Conservation (phyloP, 2,329 filamentous ascomycete species). For the Hawksworthiomyces lignivorus region DNA sequence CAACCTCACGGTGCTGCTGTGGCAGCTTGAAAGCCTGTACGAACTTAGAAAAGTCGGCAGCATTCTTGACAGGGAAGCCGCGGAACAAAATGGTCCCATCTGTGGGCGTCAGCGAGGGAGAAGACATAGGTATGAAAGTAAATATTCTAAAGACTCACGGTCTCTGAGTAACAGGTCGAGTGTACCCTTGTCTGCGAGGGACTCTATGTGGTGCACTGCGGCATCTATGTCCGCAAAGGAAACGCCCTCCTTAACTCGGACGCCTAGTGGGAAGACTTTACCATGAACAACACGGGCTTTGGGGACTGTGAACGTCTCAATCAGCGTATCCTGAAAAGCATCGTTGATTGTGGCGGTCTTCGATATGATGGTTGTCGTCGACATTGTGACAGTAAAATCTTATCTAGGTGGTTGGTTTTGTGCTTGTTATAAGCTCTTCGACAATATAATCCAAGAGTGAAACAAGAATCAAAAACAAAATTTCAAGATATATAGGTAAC, state of each 20-base stretch:
- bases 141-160: no score
- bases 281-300: constrained; percentile 3
- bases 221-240: neutral
- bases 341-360: neutral
- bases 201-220: constrained; percentile 2
- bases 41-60: constrained; percentile 1
- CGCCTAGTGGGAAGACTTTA: constrained; percentile 3
- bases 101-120: no score
- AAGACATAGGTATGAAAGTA: no score
- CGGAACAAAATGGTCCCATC: constrained; percentile 11
- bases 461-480: neutral
- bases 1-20: constrained; percentile 8
- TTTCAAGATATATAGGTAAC: neutral
- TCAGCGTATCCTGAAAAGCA: neutral
- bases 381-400: no score
- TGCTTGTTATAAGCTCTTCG: no score
- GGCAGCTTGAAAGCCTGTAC: constrained; percentile 7
- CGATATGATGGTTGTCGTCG: no score
- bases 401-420: no score
- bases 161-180: neutral
- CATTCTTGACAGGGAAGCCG: constrained; percentile 3
- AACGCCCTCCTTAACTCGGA: constrained; percentile 1
- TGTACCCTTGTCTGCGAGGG: neutral
- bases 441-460: neutral
- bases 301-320: constrained; percentile 4